phyloP scores from a whole-genome alignment of 2,329 filamentous ascomycete species.

The Sporothrix mexicana region DNA sequence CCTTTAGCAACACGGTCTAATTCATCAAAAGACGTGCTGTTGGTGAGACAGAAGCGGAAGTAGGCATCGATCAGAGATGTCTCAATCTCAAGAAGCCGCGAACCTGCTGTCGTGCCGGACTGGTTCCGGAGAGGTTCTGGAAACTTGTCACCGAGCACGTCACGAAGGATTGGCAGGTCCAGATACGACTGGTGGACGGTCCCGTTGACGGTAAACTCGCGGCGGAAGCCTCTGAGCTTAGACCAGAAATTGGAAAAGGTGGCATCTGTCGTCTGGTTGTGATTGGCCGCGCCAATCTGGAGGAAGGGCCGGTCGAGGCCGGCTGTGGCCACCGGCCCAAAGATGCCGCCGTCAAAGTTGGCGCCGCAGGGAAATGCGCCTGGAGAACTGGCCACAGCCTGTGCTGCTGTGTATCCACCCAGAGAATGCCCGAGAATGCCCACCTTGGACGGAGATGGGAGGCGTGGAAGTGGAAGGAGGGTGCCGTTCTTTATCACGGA shows the following conservation, averaged over 20 bases:
- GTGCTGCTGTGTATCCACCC: background rate
- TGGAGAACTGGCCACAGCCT: background rate
- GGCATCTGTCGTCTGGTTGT: conserved; percentile 1
- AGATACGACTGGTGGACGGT: conserved; percentile 4
- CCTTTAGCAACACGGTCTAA: background rate
- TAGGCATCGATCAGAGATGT: background rate
- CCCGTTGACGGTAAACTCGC: background rate
- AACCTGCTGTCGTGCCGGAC: background rate
- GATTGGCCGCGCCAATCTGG: conserved; percentile 12
- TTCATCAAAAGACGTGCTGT: background rate
- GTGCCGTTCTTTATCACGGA: background rate
- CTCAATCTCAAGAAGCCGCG: background rate
- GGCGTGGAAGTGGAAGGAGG: background rate
- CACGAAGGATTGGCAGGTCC: background rate
- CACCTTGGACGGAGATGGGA: background rate
- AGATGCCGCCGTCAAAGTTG: conserved; percentile 16
- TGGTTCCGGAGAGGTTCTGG: background rate
- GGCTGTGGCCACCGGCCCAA: background rate
- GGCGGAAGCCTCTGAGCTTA: background rate
- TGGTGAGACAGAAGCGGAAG: background rate
- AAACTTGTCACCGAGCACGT: background rate
- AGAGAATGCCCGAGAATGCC: conserved; percentile 10
- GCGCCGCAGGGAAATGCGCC: background rate
- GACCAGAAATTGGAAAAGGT: background rate
- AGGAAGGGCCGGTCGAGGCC: conserved; percentile 1